Evolutionary conservation across 139 green algal genomes (phyloP), one percentile per base, ranked within the genome.

Genomic region (Auxenochlorella pyrenoidosa): DNA sequence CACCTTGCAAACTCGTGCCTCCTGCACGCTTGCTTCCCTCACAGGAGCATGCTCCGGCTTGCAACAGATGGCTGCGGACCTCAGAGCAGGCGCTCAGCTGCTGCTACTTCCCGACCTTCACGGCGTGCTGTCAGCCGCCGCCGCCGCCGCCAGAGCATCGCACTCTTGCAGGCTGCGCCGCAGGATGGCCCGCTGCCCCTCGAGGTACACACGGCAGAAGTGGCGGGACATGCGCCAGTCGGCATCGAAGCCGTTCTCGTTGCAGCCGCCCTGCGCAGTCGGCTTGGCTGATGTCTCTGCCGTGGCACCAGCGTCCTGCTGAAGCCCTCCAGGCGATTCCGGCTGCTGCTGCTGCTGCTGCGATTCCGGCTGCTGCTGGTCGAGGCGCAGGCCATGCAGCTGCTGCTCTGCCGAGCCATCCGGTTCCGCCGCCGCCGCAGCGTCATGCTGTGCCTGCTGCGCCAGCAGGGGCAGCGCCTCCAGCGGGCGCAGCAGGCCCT

Each of bases 201-300:
- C 30, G 43, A 91, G 32, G 59, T 91, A 91, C 24, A 86, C 43
- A 30, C 65, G 40, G 73, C 88, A 91, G 47, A 89, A 89, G 43
- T 65, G 44, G 43, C 34, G 47, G 41, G 77, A 87, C 24, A 54
- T 71, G 38, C 51, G 24, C 81, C 81, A 91, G 82, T 72, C 63
- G 12, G 41, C 88, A 79, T 91, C 88, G 36, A 91, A 82, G 3
- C 88, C 88, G 34, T 91, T 91, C 66, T 91, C 88, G 47, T 91
- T 89, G 36, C 59, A 32, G 26, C 18, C n/a, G 8, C 13, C 16
- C 38, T 43, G 5, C 44, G 40, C 43, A 28, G 22, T 47, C 76
- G 44, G 47, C 59, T 40, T 12, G 8, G 26, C 59, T 41, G 30
- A 59, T 40, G 22, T 24, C 54, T 4, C 51, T 32, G 77, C 51